phyloP scores from a whole-genome alignment of 768 basidiomycete genomes.

The Suillus decipiens region DNA sequence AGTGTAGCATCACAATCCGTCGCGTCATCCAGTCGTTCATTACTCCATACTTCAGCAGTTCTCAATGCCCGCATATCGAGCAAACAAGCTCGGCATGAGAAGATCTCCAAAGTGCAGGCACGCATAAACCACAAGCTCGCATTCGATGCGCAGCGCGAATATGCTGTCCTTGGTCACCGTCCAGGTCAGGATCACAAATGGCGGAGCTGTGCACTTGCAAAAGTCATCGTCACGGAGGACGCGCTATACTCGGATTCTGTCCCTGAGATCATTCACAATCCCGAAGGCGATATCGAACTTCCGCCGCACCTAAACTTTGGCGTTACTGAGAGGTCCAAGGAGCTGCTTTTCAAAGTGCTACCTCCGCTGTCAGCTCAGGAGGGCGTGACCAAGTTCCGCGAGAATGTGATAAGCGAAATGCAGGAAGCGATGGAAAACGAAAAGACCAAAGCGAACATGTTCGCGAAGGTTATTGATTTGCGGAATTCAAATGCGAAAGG shows the following conservation, averaged over 20 bases:
- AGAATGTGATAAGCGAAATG: slow-evolving; percentile 22
- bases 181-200: slow-evolving; percentile 68
- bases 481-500: slow-evolving; percentile 85
- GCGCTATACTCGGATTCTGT: slow-evolving; percentile 36
- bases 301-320: slow-evolving; percentile 67
- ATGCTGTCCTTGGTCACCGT: slow-evolving; percentile 75
- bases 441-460: slow-evolving; percentile 48
- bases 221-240: slow-evolving; percentile 57
- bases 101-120: slow-evolving; percentile 49
- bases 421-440: slow-evolving; percentile 36
- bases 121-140: slow-evolving; percentile 40
- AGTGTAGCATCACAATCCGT: slow-evolving; percentile 39
- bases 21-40: slow-evolving; percentile 42
- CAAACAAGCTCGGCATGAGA: slow-evolving; percentile 38
- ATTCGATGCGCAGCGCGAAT: slow-evolving; percentile 47
- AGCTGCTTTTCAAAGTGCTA: slow-evolving; percentile 65
- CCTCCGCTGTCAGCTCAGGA: slow-evolving; percentile 52
- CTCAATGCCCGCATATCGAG: slow-evolving; percentile 37
- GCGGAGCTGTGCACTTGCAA: slow-evolving; percentile 64
- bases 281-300: slow-evolving; percentile 43
- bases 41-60: slow-evolving; percentile 52
- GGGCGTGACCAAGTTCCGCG: slow-evolving; percentile 23
- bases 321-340: slow-evolving; percentile 53
- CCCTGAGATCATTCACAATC: slow-evolving; percentile 27
- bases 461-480: slow-evolving; percentile 78